Evolutionary conservation across 2,329 filamentous ascomycete species (phyloP), one percentile per base, ranked within the genome.

Genomic region (Diaporthe sp.): DNA sequence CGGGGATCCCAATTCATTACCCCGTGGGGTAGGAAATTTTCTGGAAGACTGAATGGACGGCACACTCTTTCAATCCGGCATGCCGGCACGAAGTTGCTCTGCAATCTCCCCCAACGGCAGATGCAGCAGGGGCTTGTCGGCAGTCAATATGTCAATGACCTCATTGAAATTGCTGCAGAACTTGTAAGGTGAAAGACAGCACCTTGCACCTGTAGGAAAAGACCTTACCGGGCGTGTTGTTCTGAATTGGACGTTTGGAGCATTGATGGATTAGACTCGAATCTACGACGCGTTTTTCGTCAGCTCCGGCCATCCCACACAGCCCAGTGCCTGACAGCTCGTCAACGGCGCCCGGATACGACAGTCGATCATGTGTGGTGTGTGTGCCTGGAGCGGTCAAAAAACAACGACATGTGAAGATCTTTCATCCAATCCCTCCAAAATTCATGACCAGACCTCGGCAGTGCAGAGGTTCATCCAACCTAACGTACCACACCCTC

Each of bases 11-110:
- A 50, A 13, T 42, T 47, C 30, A 33, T 35, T 64, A 55, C 70
- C 70, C 70, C 57, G 35, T 64, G 57, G 70, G 70, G 70, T 72
- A 60, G 25, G 17, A 15, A 42, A 10, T 54, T 28, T 67, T 52
- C 61, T 67, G 15, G 69, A 64, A 33, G n/a, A 22, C 12, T 38
- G 25, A 25, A 22, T 52, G 30, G 9, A n/a, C 42, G 45, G 68
- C 45, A 64, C 33, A 30, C 25, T 38, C 68, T 47, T 47, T 60
- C 3, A 60, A n/a, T 50, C 61, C 61, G 45, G 15, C 45, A 13
- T 47, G 45, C 61, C 61, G 64, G 47, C 45, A 54, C 30, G 45
- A 68, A 28, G 38, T 68, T 25, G 64, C 30, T 28, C 8, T 38
- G 45, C 25, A 35, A 68, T 68, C n/a, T 54, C 45, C 64, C 47